Conservation (phyloP, 805 yeast genomes). For the Ogataea kodamae region DNA sequence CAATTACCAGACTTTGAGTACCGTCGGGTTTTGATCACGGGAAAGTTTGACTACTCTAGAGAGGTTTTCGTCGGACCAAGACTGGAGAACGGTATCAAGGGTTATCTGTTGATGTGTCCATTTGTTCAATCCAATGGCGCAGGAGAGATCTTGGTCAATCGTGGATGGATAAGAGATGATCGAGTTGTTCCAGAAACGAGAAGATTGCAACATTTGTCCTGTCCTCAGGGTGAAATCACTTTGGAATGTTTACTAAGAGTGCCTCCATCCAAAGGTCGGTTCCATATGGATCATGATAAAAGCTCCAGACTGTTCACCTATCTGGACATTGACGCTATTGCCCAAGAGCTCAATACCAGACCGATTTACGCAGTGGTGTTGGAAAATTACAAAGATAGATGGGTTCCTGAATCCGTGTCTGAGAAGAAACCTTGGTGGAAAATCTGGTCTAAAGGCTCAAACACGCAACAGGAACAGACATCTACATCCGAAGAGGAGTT, state of each 20-base stretch:
- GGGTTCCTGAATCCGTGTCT: slow-evolving; percentile 14
- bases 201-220: slow-evolving; percentile 60
- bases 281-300: slow-evolving; percentile 66
- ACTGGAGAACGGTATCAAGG: slow-evolving; percentile 64
- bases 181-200: slow-evolving; percentile 54
- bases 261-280: slow-evolving; percentile 58
- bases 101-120: slow-evolving; percentile 81
- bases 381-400: slow-evolving; percentile 61
- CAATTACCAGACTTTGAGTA: slow-evolving; percentile 75
- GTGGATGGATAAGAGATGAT: slow-evolving; percentile 88
- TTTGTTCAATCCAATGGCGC: slow-evolving; percentile 72
- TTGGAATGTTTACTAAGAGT: slow-evolving; percentile 71
- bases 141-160: slow-evolving; percentile 71
- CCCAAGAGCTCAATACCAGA: slow-evolving; percentile 56
- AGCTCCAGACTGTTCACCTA: slow-evolving; percentile 71
- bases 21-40: slow-evolving; percentile 71
- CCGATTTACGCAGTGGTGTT: slow-evolving; percentile 78
- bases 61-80: slow-evolving; percentile 94
- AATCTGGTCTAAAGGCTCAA: slow-evolving; percentile 21
- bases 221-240: slow-evolving; percentile 70
- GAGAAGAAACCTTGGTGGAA: slow-evolving; percentile 26
- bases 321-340: slow-evolving; percentile 81
- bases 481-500: slow-evolving; percentile 37
- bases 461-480: slow-evolving; percentile 1
- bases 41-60: slow-evolving; percentile 76